Evolutionary conservation across 1,284 basidiomycete species (phyloP).

Genomic region (Peniophora sp.): DNA sequence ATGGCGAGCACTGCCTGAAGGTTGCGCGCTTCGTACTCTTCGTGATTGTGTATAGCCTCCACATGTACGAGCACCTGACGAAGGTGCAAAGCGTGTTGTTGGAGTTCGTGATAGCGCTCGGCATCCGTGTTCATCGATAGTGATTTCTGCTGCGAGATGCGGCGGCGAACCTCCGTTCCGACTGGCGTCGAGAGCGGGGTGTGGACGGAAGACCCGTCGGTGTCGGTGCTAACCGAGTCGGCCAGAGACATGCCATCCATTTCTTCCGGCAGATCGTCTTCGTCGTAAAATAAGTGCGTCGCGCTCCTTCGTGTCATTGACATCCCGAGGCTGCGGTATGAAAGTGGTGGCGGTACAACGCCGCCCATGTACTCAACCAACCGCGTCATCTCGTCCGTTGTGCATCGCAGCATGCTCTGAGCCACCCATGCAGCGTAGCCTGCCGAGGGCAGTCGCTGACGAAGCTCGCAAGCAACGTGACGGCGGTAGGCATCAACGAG

Average conservation of each 20-base stretch:
- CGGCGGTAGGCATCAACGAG: slow-evolving; percentile 72
- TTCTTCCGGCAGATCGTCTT: slow-evolving; percentile 20
- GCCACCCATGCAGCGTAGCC: slow-evolving; percentile 48
- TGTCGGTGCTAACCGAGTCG: slow-evolving; percentile 30
- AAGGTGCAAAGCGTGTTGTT: slow-evolving; percentile 29
- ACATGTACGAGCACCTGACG: slow-evolving; percentile 29
- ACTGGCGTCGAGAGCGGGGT: slow-evolving; percentile 31
- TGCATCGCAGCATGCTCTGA: slow-evolving; percentile 43
- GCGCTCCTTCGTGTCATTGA: slow-evolving; percentile 6
- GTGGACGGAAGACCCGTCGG: slow-evolving; percentile 49
- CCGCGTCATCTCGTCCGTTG: slow-evolving; percentile 36
- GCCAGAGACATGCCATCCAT: slow-evolving; percentile 17
- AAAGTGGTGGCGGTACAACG: slow-evolving; percentile 15
- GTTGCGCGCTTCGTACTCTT: slow-evolving; percentile 27
- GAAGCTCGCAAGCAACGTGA: slow-evolving; percentile 47
- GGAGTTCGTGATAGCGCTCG: slow-evolving; percentile 29
- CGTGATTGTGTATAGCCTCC: slow-evolving; percentile 26
- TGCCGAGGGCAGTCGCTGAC: slow-evolving; percentile 22
- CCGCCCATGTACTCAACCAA: slow-evolving; percentile 35
- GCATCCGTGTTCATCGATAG: slow-evolving; percentile 14
- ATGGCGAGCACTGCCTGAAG: slow-evolving; percentile 40
- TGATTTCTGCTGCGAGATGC: background rate
- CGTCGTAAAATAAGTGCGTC: slow-evolving; percentile 20
- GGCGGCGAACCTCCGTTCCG: slow-evolving; percentile 14
- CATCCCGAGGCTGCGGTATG: background rate